Evolutionary conservation across 352 stramenopile species (phyloP).

Genomic region (Blastocystis sp.): DNA sequence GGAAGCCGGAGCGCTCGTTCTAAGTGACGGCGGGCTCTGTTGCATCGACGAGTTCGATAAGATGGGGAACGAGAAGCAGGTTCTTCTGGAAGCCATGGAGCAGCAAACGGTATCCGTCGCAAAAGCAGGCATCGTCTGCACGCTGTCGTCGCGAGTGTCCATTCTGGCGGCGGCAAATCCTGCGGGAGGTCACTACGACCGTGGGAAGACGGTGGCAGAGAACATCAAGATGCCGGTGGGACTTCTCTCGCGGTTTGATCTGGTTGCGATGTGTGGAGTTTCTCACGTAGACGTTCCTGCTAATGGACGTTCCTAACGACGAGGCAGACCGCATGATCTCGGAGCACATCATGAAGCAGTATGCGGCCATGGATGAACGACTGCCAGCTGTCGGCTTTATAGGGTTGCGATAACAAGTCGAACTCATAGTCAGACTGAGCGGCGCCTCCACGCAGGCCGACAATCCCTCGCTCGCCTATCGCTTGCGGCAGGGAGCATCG

Average conservation of each 20-base stretch:
- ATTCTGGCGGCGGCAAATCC: slow-evolving; percentile 91
- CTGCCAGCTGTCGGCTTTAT: too few species aligned
- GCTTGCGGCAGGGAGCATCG: slow-evolving; percentile 63
- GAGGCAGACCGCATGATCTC: slow-evolving; percentile 81
- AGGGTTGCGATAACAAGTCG: too few species aligned
- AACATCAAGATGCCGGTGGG: slow-evolving; percentile 89
- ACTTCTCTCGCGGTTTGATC: slow-evolving; percentile 86
- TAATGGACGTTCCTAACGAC: slow-evolving; percentile 82
- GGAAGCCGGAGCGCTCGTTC: slow-evolving; percentile 63
- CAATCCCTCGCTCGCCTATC: slow-evolving; percentile 55
- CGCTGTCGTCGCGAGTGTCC: slow-evolving; percentile 80
- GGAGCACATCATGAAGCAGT: slow-evolving; percentile 83
- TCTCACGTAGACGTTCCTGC: slow-evolving; percentile 61
- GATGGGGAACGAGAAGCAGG: slow-evolving; percentile 78
- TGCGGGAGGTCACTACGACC: slow-evolving; percentile 86
- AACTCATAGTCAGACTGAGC: neutral
- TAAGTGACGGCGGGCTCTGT: slow-evolving; percentile 86
- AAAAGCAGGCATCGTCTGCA: slow-evolving; percentile 83
- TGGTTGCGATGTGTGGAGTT: slow-evolving; percentile 73
- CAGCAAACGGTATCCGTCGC: slow-evolving; percentile 81
- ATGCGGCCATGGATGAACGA: too few species aligned
- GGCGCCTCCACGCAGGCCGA: neutral
- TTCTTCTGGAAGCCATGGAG: slow-evolving; percentile 93
- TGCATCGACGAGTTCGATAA: slow-evolving; percentile 98
- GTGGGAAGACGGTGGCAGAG: slow-evolving; percentile 80